A percentile compares a stretch with the other conserved stretches of the same genome.
Conservation (phyloP, 1,284 basidiomycete genomes). For the Heterobasidion irregulare region DNA sequence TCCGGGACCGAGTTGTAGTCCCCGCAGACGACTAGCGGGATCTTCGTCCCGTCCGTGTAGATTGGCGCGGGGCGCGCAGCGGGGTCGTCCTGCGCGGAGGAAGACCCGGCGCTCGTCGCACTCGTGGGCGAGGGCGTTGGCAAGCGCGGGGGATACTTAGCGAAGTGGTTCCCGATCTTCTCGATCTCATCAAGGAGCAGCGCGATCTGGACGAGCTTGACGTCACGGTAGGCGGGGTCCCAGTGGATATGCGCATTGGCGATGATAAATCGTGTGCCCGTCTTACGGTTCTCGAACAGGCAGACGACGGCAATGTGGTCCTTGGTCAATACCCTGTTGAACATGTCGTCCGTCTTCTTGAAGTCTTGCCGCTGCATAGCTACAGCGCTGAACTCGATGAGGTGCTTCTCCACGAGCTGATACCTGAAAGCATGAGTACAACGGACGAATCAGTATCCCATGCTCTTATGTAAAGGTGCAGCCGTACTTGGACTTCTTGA, state of each 20-base stretch:
- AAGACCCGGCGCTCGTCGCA: background rate
- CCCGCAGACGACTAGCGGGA: conserved; percentile 87
- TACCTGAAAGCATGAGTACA: conserved; percentile 44
- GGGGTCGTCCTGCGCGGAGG: conserved; percentile 19
- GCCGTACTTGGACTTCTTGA: conserved; percentile 81
- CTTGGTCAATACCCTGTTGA: conserved; percentile 95
- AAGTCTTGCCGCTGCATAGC: conserved; percentile 94
- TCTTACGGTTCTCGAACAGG: conserved; percentile 80
- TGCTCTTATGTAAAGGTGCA: background rate
- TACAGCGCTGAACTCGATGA: conserved; percentile 91
- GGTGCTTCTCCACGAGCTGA: conserved; percentile 87
- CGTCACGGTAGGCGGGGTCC: conserved; percentile 91
- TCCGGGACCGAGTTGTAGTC: conserved; percentile 91
- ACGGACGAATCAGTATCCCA: conserved; percentile 4
- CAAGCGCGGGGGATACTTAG: conserved; percentile 71
- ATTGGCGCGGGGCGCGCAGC: conserved; percentile 47
- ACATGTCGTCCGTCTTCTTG: conserved; percentile 99
- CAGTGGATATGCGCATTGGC: conserved; percentile 93
- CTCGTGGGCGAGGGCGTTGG: conserved; percentile 16
- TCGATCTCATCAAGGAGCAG: conserved; percentile 91
- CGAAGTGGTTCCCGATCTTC: conserved; percentile 82
- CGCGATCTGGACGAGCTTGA: conserved; percentile 95
- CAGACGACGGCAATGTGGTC: conserved; percentile 92
- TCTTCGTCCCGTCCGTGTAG: conserved; percentile 81
- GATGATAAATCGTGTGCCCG: conserved; percentile 83